Percentiles rank a stretch among this genome's conserved stretches.
Conservation (phyloP, 2,329 filamentous ascomycete species). For the Ophiocordyceps camponoti-leonardi region DNA sequence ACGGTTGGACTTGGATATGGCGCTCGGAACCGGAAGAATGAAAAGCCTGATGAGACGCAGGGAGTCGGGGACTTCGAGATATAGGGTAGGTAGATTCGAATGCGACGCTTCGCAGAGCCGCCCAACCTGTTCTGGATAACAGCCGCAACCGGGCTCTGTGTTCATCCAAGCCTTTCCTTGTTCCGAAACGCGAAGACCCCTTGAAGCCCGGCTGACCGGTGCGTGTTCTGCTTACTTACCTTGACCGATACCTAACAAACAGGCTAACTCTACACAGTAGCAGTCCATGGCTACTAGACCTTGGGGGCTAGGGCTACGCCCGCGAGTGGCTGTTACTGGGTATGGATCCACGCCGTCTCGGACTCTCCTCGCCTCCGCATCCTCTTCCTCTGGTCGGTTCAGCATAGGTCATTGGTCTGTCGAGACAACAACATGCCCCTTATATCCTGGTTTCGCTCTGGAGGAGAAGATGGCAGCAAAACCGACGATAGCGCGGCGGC, state of each 20-base stretch:
- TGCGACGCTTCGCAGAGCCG: too few relatives aligned
- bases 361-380: neutral
- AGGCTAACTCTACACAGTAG: too few relatives aligned
- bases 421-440: neutral
- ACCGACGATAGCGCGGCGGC: slow-evolving; percentile 14
- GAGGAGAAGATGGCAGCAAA: slow-evolving; percentile 2
- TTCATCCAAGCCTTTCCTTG: neutral
- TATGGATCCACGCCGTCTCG: neutral
- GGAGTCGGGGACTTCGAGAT: too few relatives aligned
- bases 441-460: neutral
- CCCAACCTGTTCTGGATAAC: neutral
- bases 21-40: neutral
- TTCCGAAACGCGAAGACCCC: neutral
- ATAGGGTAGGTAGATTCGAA: too few relatives aligned
- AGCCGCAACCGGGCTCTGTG: neutral
- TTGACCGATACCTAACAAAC: neutral
- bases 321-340: neutral
- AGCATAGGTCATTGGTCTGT: neutral
- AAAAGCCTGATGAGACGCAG: too few relatives aligned
- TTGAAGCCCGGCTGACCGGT: neutral
- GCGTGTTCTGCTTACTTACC: neutral
- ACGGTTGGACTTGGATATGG: too few relatives aligned
- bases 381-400: neutral
- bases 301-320: neutral
- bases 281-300: too few relatives aligned